These are phyloP conservation scores for Ophiostoma sp. DNA, from an alignment of 2,329 filamentous ascomycete species.

Conservation along the genomic window DNA sequence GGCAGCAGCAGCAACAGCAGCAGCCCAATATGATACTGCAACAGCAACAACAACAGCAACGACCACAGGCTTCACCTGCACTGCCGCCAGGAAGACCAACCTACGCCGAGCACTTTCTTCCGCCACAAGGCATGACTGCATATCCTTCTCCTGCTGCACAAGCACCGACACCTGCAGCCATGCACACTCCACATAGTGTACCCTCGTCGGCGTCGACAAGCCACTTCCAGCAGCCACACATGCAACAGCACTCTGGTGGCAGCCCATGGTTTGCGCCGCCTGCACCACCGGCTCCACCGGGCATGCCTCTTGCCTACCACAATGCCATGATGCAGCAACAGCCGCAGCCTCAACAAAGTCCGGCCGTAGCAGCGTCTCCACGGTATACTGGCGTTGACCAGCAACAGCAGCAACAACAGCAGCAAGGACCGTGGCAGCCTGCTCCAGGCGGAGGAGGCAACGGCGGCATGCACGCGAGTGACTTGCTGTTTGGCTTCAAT, in stretches of 20 bases:
- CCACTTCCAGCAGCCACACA: background rate
- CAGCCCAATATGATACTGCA: background rate
- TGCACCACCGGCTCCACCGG: background rate
- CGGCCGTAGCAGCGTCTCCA: background rate
- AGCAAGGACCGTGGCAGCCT: background rate
- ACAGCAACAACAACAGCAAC: background rate
- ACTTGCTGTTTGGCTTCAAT: slow-evolving; percentile 21
- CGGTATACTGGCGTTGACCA: background rate
- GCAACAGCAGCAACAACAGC: background rate
- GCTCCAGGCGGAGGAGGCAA: background rate
- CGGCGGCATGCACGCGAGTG: slow-evolving; percentile 11
- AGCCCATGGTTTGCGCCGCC: background rate
- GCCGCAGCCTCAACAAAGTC: background rate
- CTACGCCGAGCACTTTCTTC: background rate
- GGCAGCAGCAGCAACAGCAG: background rate
- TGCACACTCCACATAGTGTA: background rate
- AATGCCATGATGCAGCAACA: background rate
- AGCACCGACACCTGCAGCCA: background rate
- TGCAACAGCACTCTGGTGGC: background rate
- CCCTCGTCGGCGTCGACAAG: background rate
- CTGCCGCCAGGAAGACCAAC: background rate
- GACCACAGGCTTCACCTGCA: background rate
- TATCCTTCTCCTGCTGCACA: background rate
- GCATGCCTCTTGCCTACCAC: slow-evolving; percentile 3
- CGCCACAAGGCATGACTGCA: background rate